Evolutionary conservation across 2,329 filamentous ascomycete genomes (phyloP), one percentile per base, ranked within the genome.

Genomic region (Aspergillus calidoustus): DNA sequence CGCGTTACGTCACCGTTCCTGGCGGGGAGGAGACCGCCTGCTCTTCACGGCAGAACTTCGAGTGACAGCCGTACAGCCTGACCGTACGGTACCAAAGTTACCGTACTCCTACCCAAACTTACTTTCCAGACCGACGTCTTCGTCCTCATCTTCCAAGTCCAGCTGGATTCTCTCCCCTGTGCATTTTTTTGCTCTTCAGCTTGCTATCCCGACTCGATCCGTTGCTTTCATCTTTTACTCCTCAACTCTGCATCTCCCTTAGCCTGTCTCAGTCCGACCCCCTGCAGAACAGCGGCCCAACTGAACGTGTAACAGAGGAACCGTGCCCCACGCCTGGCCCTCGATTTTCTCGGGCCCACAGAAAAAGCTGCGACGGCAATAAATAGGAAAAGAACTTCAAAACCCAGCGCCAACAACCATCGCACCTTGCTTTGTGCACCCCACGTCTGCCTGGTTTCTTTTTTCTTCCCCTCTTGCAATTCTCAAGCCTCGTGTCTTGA

Each of bases 361-460:
- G 54, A 57, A 28, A 47, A 53, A 34, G 23, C 38, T 30, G 31
- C 25, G 11, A 50, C 48, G 43, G 56, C 56, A 60, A 60, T 56
- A 63, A 51, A 49, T 38, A 60, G 48, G 41, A 53, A 57, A 61
- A 57, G 44, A 57, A 57, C 44, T 59, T 59, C 51, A 56, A 55
- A 54, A 57, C 38, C 53, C 49, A 53, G 19, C 54, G 56, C 38
- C 22, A 46, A 28, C 46, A 25, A 57, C 47, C 54, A 48, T 53
- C 34, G 52, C 57, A 49, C 54, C 50, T 57, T 53, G 38, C 25
- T 23, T 30, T 62, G 60, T 44, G 38, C 49, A 59, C 63, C 63
- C 61, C 63, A 65, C 66, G 66, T 62, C 53, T 53, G 57, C 54
- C 54, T 65, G 41, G 25, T 54, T 56, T 63, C 25, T 54, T 60